Evolutionary conservation across 495 filamentous ascomycete species (phyloP), one percentile per base, ranked within the genome.

Genomic region (Talaromyces borbonicus): DNA sequence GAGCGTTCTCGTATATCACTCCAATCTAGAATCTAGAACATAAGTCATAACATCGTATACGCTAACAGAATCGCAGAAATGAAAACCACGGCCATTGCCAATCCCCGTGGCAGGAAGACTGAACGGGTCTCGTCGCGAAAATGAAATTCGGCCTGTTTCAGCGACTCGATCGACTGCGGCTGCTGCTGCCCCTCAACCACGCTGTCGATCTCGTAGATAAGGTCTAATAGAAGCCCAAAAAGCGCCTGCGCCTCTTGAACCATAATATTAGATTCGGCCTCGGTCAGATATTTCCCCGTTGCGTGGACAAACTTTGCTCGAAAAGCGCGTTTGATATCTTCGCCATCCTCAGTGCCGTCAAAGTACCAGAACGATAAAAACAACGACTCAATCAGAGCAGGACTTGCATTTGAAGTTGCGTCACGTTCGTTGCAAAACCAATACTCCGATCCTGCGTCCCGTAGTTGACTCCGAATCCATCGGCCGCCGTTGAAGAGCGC

Each of bases 401-500:
- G 29, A n/a, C 15, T n/a, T 45, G 32, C 23, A 2, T 30, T 18
- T 9, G 20, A 14, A 3, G 12, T 5, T 19, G n/a, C n/a, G 5
- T 12, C 0, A 5, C 37, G 27, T 7, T 30, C 27, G n/a, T 40
- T 11, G 9, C 14, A 20, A 14, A 30, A 32, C 74, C 70, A 77
- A 23, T 77, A 78, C 7, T 57, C 57, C 0, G 53, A 24, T 8
- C 69, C 67, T 8, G 67, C 73, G 12, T 56, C 54, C 25, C 56
- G 40, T 1, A 81, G 53, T 23, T 68, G 57, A 1, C 54, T 53
- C 12, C 74, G 65, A 18, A 81, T 69, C 55, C 66, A 73, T 3
- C 76, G 59, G 4, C 78, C 77, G 8, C 78, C 78, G 24, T 67
- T 68, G 46, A 81, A 75, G 0, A 80, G 54, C 4, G 77, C 77